Percentiles rank a stretch among this genome's conserved stretches.
phyloP scores from a whole-genome alignment of 495 filamentous ascomycete genomes.

The Talaromyces liani region DNA sequence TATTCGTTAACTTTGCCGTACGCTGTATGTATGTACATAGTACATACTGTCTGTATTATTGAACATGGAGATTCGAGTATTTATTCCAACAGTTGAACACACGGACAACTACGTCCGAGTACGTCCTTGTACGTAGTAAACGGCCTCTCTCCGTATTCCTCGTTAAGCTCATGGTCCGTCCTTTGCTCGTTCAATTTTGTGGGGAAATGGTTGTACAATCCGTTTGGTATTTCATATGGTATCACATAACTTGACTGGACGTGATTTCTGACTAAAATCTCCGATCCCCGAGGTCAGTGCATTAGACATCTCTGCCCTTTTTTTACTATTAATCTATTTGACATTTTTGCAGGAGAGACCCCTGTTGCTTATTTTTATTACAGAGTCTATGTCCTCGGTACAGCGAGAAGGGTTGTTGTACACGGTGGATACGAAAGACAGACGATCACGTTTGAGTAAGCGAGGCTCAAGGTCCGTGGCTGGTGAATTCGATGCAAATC shows the following conservation, averaged over 20 bases:
- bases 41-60: background rate
- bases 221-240: background rate
- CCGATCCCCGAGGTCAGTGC: background rate
- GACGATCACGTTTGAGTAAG: background rate
- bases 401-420: background rate
- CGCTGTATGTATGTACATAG: background rate
- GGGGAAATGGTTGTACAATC: background rate
- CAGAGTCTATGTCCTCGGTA: background rate
- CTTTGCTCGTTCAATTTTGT: background rate
- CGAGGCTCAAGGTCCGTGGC: background rate
- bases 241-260: background rate
- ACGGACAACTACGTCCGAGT: too few species aligned
- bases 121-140: too few species aligned
- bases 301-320: background rate
- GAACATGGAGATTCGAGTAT: too few species aligned
- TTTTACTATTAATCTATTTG: background rate
- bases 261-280: background rate
- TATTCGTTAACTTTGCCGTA: background rate
- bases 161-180: background rate
- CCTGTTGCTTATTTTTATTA: background rate
- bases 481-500: background rate
- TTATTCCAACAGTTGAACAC: too few species aligned
- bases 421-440: background rate
- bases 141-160: background rate
- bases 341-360: background rate